Conservation (phyloP, 345 rosid genomes). For the Laguncularia racemosa region DNA sequence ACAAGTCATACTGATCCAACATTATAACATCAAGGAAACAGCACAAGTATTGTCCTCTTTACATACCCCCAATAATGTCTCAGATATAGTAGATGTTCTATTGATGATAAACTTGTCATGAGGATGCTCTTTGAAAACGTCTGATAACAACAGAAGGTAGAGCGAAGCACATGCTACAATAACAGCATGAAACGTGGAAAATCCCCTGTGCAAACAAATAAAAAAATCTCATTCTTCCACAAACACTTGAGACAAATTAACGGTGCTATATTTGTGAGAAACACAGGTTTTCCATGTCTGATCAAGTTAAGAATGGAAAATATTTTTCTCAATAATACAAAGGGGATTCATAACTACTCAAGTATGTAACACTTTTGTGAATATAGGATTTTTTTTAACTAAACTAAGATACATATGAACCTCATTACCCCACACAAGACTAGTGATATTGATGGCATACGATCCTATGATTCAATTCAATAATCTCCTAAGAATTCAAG, state of each 20-base stretch:
- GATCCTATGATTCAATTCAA: background rate
- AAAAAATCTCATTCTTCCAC: background rate
- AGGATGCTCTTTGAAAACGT: conserved; percentile 48
- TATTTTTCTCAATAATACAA: background rate
- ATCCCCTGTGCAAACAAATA: conserved; percentile 48
- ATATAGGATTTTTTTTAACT: background rate
- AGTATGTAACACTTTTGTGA: background rate
- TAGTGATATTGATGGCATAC: too few species aligned
- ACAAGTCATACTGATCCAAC: too few species aligned
- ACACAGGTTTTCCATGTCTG: too few species aligned
- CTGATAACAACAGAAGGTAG: conserved; percentile 52
- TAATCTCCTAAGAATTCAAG: background rate
- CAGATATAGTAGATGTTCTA: conserved; percentile 46
- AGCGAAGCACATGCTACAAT: conserved; percentile 52
- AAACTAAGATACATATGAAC: background rate
- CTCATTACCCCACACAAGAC: too few species aligned
- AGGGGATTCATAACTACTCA: background rate
- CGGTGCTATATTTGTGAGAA: background rate
- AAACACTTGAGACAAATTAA: background rate
- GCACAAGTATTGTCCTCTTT: conserved; percentile 12
- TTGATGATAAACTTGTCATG: conserved; percentile 39
- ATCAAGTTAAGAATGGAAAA: too few species aligned
- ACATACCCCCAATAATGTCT: conserved; percentile 54
- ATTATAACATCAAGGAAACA: background rate
- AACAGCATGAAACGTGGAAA: conserved; percentile 82